A percentile compares a stretch with the other conserved stretches of the same genome.
Evolutionary conservation across 148 eudicot species (phyloP).

Genomic region (Mesembryanthemum crystallinum): DNA sequence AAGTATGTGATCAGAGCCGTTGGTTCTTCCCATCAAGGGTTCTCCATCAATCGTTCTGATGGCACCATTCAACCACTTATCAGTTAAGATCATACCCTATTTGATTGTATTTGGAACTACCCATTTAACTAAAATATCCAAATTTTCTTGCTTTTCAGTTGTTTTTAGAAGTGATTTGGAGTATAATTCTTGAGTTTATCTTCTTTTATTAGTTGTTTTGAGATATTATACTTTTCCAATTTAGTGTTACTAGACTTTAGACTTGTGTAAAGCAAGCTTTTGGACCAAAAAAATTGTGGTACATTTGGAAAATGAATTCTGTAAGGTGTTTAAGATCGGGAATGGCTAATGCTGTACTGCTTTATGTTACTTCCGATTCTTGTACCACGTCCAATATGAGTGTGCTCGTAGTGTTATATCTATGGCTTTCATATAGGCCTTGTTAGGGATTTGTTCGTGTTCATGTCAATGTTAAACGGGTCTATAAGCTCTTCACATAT

Average conservation of each 20-base stretch:
- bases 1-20: slow-evolving; percentile 60
- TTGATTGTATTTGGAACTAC: not conserved
- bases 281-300: not conserved
- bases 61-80: slow-evolving; percentile 60
- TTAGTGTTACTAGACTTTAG: no score
- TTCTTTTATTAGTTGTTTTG: not conserved
- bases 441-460: no score
- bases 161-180: not conserved
- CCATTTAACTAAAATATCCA: not conserved
- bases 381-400: not conserved
- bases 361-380: not conserved
- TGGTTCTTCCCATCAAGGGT: slow-evolving; percentile 58
- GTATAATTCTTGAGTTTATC: not conserved
- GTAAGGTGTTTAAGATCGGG: not conserved
- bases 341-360: not conserved
- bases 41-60: slow-evolving; percentile 55
- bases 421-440: no score
- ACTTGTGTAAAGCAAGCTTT: no score
- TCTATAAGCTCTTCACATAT: no score
- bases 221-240: no score
- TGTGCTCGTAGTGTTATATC: not conserved
- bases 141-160: not conserved
- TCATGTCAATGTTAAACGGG: no score
- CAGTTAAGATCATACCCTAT: slow-evolving; percentile 33
- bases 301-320: not conserved